A percentile compares a stretch with the other conserved stretches of the same genome.
phyloP scores from a whole-genome alignment of 2,329 filamentous ascomycete species.

The Microsporum ferrugineum region DNA sequence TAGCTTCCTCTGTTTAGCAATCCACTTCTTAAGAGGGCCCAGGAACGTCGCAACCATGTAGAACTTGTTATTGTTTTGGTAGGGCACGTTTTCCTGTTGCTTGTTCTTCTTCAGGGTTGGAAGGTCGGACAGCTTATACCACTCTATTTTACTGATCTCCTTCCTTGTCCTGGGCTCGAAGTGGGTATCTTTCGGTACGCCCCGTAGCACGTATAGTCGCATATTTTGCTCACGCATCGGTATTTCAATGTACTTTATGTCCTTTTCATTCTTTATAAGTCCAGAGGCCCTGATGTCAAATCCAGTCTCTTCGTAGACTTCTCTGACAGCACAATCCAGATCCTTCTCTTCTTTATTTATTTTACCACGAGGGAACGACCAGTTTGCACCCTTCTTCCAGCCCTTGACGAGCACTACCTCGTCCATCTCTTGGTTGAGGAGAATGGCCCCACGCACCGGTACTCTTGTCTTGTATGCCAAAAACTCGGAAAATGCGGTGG shows the following conservation, averaged over 20 bases:
- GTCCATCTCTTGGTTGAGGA: slow-evolving; percentile 92
- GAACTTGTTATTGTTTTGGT: slow-evolving; percentile 56
- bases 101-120: slow-evolving; percentile 69
- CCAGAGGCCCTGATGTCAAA: slow-evolving; percentile 68
- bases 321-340: slow-evolving; percentile 81
- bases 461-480: slow-evolving; percentile 88
- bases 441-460: slow-evolving; percentile 83
- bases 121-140: slow-evolving; percentile 83
- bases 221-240: slow-evolving; percentile 89
- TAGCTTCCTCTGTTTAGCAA: slow-evolving; percentile 68
- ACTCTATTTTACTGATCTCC: slow-evolving; percentile 93
- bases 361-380: slow-evolving; percentile 94
- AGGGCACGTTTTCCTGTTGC: slow-evolving; percentile 38
- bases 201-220: slow-evolving; percentile 80
- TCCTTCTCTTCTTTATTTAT: slow-evolving; percentile 97
- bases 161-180: slow-evolving; percentile 90
- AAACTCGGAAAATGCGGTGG: slow-evolving; percentile 80
- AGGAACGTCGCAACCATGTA: slow-evolving; percentile 98
- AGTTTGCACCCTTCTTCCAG: slow-evolving; percentile 92
- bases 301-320: slow-evolving; percentile 94
- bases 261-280: slow-evolving; percentile 58
- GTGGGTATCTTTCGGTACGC: slow-evolving; percentile 71
- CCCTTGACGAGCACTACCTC: slow-evolving; percentile 87
- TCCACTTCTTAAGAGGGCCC: slow-evolving; percentile 76
- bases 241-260: slow-evolving; percentile 74